Evolutionary conservation across 345 rosid species (phyloP), one percentile per base, ranked within the genome.

Genomic region (Orychophragmus violaceus): DNA sequence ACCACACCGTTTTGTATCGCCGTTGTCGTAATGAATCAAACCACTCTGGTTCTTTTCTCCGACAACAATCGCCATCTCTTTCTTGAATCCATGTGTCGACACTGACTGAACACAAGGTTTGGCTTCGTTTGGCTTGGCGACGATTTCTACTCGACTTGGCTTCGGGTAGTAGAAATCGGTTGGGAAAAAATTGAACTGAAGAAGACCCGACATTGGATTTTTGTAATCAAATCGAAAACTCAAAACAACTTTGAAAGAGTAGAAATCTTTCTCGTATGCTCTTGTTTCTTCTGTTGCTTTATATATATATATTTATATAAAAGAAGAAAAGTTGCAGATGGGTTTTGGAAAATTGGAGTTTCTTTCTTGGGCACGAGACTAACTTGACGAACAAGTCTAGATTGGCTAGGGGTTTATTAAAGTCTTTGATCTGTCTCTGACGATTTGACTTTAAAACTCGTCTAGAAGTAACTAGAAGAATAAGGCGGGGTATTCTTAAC

Each of bases 171-270:
- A 64, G 69, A 70, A 70, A 39, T 83, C 83, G 2, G 84, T 80
- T 23, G 87, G 82, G 56, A 83, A 78, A 59, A 74, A 80, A 49
- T 77, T 68, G 84, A 76, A 78, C 44, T 80, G 80, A 36, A 78
- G 84, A 29, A 72, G 67, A 50, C 76, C 66, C 10, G 71, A 64
- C 76, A 65, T 72, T 22, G 59, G 16, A 3, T 3, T 41, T 23
- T 12, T 21, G 45, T 14, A 8, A 68, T 33, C 29, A 59, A 48
- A 58, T 33, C 14, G 10, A 56, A 51, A n/a, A 13, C 35, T 41
- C n/a, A 28, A 62, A 29, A 22, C 22, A 45, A 39, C 14, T 46
- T 21, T 49, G n/a, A 53, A 8, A 12, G n/a, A n/a, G n/a, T 21
- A 12, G 0, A 17, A 8, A 21, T 33, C 19, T 39, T 4, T 55